Evolutionary conservation across 768 basidiomycete species (phyloP), one percentile per base, ranked within the genome.

Genomic region (Amanita molliuscula): DNA sequence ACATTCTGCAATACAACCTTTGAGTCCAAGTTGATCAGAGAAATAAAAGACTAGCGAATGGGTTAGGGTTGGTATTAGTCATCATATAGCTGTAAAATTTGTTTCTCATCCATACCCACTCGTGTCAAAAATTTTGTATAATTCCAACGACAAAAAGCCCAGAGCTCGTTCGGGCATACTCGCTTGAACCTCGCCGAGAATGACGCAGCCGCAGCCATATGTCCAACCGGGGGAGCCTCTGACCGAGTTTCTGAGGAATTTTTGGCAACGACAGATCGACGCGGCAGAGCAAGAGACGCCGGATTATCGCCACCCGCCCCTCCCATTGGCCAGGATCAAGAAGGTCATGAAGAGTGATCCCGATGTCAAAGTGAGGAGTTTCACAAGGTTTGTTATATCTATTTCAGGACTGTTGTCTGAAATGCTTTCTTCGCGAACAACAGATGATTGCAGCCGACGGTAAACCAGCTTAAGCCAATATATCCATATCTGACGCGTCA

Each of bases 321-420:
- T 98, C 9, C 95, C 95, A 3, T 71, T 99, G 26, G 96, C 96
- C 15, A 73, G 96, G 62, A 96, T 98, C 60, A 98, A 97, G 75
- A 98, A 97, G 65, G 95, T 97, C 51, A 96, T 97, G 90, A 97
- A 98, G 75, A 94, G 87, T 64, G 92, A 93, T 69, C 89, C 91
- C 3, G 91, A 94, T 58, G 91, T 97, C 55, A 93, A 93, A 79
- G 92, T 95, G 62, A 61, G 80, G 61, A 40, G 47, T 37, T 37
- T 54, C 25, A 36, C 28, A 42, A 42, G 8, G 41, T 26, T 50
- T 42, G n/a, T 23, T 26, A 10, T 6, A 36, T 29, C 21, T 43
- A 20, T 42, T 41, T 34, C 21, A 18, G 49, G 49, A 42, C 29
- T 50, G 29, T 26, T 23, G 31, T 29, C 38, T 36, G 40, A 41